Evolutionary conservation across 2,329 filamentous ascomycete species (phyloP), one percentile per base, ranked within the genome.

Genomic region (Pseudopyricularia cyperi): DNA sequence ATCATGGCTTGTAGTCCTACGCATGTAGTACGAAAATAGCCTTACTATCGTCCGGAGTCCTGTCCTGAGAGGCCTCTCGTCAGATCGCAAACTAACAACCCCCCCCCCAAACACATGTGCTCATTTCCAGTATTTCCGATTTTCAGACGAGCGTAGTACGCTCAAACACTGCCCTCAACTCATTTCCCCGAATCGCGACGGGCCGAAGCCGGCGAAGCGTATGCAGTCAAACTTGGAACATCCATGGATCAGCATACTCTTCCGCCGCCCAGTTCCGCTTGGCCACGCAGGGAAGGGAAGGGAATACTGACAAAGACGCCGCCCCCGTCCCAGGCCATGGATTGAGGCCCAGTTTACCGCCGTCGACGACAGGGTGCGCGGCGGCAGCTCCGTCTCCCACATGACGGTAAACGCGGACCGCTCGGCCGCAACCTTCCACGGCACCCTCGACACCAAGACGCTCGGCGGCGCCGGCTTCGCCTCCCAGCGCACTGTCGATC

Each of bases 391-490:
- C 55, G 65, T 69, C 52, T 81, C 78, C 32, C 65, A 72, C 55
- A 63, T 80, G n/a, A 65, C 63, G 42, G 65, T 66, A 48, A 39
- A 46, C 49, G 24, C 22, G 8, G 19, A 26, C 48, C 61, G 50
- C 55, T 55, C 55, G 5, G 54, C 60, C 65, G 80, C 83, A 65
- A 52, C 74, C 66, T 89, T 90, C 67, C 68, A 78, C 56, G 87
- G 88, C 2, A 71, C 72, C 24, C 74, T 93, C 19, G 87, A 93
- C 66, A 88, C 83, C 56, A 75, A 74, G 51, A 80, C 85, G 0
- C 78, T 93, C 0, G 87, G 87, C 26, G 87, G 86, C 30, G 87
- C 88, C 1, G 88, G 88, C 5, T 93, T 94, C 62, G 87, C 87
- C 9, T 87, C 83, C 4, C 88, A 91, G 63, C 77, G 83, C 47